Base-by-base conservation (phyloP, 2,329 filamentous ascomycete species). In the Calonectria pseudoturangicola region DNA sequence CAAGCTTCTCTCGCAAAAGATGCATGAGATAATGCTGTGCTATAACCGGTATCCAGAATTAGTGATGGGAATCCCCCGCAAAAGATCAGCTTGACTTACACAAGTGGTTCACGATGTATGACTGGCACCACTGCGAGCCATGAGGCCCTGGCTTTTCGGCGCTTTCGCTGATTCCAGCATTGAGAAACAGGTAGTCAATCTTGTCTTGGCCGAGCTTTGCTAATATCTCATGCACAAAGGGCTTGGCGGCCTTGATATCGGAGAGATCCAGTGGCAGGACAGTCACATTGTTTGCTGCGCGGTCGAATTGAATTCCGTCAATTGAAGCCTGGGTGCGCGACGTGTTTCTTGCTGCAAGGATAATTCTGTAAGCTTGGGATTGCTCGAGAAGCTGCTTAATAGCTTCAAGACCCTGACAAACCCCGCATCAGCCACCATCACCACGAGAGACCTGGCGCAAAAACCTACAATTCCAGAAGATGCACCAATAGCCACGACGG, bases 21-120 rank as follows among this genome's bases (percentile, higher is more conserved):
- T 90, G 88, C 0, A 85, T 79, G 1, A 90, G 83, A 69, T 90
- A 90, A 76, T 90, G 88, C 69, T 90, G 89, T 5, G 89, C 88
- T 90, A 65, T 18, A 16, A 10, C 10, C 39, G 16, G 3, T 16
- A 13, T 12, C 25, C 39, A 6, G 13, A 13, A 58, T 77, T 15
- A 80, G 76, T 16, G 21, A 54, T 16, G 30, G 21, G n/a, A 15
- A 13, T 21, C 39, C 5, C 4, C 28, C 18, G 25, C 27, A 27
- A 16, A 27, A 36, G 3, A 27, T 1, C 16, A 15, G 6, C 3
- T n/a, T 12, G 8, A 69, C 85, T 76, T 66, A 89, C 88, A 86
- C 10, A 90, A 82, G 69, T 89, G 88, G 72, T 90, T 90, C 25
- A 90, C 88, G 18, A 90, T 79, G 36, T 87, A 85, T 0, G 83